These are phyloP conservation scores for Mallotus nudiflorus DNA, from an alignment of 345 rosid genomes.

Conservation along the genomic window DNA sequence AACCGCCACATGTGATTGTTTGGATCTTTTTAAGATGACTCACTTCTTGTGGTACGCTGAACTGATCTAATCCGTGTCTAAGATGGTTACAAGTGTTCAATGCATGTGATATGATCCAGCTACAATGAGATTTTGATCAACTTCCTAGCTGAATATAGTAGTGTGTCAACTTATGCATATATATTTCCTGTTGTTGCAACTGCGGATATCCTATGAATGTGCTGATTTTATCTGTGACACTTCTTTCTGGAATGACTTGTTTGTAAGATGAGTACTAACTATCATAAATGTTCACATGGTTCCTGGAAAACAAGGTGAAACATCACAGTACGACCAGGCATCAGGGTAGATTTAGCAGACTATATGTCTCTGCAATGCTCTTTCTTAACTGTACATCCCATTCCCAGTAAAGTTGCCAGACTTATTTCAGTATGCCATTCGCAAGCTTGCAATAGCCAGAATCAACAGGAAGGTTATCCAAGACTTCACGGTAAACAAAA, in stretches of 20 bases:
- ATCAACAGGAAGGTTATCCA: neutral
- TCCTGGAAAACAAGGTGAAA: neutral
- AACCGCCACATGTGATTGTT: no score
- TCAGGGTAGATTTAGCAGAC: neutral
- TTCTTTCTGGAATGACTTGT: neutral
- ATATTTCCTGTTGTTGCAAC: neutral
- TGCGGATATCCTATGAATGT: neutral
- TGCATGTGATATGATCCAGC: neutral
- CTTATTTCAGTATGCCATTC: neutral
- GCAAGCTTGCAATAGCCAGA: neutral
- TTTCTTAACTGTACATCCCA: neutral
- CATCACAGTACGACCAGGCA: neutral
- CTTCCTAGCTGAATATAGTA: neutral
- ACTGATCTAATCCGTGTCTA: neutral
- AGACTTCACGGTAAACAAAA: neutral
- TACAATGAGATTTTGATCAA: neutral
- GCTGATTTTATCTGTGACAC: neutral
- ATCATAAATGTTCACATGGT: neutral
- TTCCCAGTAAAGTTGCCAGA: neutral
- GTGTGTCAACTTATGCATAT: neutral
- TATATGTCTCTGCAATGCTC: neutral
- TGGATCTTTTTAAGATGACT: neutral
- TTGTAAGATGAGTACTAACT: neutral
- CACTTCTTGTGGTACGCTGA: neutral
- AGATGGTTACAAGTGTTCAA: neutral